phyloP scores from a whole-genome alignment of 2,329 filamentous ascomycete genomes.

The Clarireedia paspali region DNA sequence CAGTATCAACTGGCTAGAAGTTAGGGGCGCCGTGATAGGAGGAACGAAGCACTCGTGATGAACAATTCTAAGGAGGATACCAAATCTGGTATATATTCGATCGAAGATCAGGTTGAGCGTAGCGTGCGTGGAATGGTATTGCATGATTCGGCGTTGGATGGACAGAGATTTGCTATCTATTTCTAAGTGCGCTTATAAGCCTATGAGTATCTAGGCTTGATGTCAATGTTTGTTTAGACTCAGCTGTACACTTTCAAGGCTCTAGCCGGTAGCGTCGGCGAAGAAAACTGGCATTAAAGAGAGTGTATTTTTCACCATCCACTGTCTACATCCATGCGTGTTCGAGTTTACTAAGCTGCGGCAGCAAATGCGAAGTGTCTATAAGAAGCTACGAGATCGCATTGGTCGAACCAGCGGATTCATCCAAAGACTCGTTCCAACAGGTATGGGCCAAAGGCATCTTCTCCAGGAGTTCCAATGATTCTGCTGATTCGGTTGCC shows the following conservation, averaged over 20 bases:
- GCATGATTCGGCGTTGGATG: constrained; percentile 7
- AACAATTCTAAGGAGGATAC: background rate
- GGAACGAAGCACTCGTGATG: constrained; percentile 66
- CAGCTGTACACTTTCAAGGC: background rate
- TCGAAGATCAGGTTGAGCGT: background rate
- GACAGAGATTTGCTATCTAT: background rate
- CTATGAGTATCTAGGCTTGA: background rate
- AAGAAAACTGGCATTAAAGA: background rate
- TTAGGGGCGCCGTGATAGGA: constrained; percentile 76
- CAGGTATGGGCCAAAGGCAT: constrained; percentile 57
- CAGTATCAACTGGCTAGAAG: constrained; percentile 88
- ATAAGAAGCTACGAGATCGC: too few species aligned
- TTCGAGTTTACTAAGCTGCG: background rate
- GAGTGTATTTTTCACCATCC: background rate
- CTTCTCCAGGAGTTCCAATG: constrained; percentile 59
- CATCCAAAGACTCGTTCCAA: constrained; percentile 47
- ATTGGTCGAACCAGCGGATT: background rate
- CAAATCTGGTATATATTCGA: constrained; percentile 1
- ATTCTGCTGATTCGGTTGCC: constrained; percentile 79
- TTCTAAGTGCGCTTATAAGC: background rate
- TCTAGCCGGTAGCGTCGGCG: background rate
- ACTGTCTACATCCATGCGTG: background rate
- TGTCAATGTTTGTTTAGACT: background rate
- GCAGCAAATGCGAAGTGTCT: too few species aligned
- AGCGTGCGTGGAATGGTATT: background rate